Base-by-base conservation (phyloP, 345 rosid species). In the Abelmoschus esculentus region DNA sequence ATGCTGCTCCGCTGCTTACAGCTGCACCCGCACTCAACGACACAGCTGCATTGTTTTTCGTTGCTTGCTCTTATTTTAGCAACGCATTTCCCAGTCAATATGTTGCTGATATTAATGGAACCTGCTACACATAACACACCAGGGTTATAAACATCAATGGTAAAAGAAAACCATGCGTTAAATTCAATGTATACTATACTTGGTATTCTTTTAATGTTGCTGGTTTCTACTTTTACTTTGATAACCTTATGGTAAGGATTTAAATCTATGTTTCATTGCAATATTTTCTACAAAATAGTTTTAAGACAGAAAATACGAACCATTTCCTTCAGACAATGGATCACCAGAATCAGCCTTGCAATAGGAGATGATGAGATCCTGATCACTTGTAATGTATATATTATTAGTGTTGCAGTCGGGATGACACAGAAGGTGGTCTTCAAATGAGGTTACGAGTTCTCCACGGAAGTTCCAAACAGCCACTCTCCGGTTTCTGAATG, bases 391-490 rank as follows among this genome's bases (percentile, higher is more conserved):
- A 71, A 91, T 93, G 78, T 93, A 93, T 71, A 91, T 93, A 71
- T 90, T 93, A 78, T 93, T 93, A 38, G 98, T 90, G 81, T 93
- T 91, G 77, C 97, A 93, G 78, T 93, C 98, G 0, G 96, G 97
- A 82, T 90, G 93, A 91, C 98, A 90, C 76, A 91, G 76, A 34
- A 89, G 86, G 75, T 93, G 98, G 75, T 93, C 98, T 80, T 93
- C 98, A 70, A 93, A 93, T n/a, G 98, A 93, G 44, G 98, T 93
- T 44, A 93, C 97, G 9, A 88, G 97, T 81, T 93, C 96, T 58
- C 98, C 98, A 0, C 91, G 91, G 49, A 91, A 93, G 75, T 93
- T 93, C 98, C 96, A 93, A 44, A 93, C 97, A 54, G 96, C 81
- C 65, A 93, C 96, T 18, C 86, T 91, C 44, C 91, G 77, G 53